Evolutionary conservation across 2,329 filamentous ascomycete genomes (phyloP).

Genomic region (Claviceps fusiformis): DNA sequence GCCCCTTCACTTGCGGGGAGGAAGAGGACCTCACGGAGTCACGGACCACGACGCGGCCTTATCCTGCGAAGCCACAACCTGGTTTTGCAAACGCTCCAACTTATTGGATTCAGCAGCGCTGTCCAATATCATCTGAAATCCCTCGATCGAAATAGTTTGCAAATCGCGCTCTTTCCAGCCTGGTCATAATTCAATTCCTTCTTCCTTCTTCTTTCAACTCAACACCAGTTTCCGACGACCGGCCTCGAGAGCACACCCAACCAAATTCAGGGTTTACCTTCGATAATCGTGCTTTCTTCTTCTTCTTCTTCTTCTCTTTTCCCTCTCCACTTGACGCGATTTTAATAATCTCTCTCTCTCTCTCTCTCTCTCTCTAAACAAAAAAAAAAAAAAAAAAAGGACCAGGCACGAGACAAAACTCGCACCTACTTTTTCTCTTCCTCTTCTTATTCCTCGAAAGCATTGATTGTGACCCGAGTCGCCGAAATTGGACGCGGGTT

Average conservation of each 20-base stretch:
- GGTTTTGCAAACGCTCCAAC: conserved; percentile 9
- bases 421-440: not conserved
- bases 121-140: conserved; percentile 21
- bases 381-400: too few relatives aligned
- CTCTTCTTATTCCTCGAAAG: too few relatives aligned
- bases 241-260: not conserved
- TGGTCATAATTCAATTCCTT: not conserved
- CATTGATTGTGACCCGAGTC: not conserved
- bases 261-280: not conserved
- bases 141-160: conserved; percentile 5
- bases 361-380: too few relatives aligned
- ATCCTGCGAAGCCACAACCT: conserved; percentile 9
- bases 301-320: too few relatives aligned
- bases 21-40: not conserved
- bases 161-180: conserved; percentile 4
- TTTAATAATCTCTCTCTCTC: not conserved
- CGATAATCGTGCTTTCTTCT: not conserved
- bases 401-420: not conserved
- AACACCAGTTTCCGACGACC: not conserved
- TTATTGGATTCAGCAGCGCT: conserved; percentile 39
- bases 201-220: not conserved
- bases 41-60: conserved; percentile 4
- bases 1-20: conserved; percentile 4
- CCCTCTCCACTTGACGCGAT: not conserved
- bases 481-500: not conserved